Percentiles rank a stretch among this genome's conserved stretches.
Conservation (phyloP, 2,329 filamentous ascomycete species). For the Corniculantispora saksenae region DNA sequence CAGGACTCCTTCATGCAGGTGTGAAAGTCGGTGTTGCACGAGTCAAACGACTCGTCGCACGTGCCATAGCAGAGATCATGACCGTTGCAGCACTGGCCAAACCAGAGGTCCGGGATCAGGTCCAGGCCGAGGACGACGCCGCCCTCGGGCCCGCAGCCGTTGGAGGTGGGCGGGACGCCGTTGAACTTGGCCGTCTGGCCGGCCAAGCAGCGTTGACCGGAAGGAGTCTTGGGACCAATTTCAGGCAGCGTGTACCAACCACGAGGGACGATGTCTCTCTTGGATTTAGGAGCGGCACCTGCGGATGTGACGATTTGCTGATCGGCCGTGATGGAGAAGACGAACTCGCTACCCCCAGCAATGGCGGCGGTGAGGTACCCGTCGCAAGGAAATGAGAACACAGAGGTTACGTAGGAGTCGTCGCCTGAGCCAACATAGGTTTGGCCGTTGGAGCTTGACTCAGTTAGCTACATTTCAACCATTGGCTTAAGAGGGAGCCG, state of each 20-base stretch:
- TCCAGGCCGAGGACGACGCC: slow-evolving; percentile 13
- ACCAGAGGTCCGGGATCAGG: slow-evolving; percentile 10
- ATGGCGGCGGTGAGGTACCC: slow-evolving; percentile 9
- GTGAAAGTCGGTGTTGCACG: slow-evolving; percentile 9
- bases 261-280: slow-evolving; percentile 14
- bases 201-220: slow-evolving; percentile 7
- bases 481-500: background rate
- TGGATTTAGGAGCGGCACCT: background rate
- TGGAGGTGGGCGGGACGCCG: slow-evolving; percentile 4
- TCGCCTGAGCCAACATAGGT: slow-evolving; percentile 1
- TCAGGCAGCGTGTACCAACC: slow-evolving; percentile 11
- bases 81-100: slow-evolving; percentile 17
- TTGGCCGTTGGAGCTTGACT: slow-evolving; percentile 12
- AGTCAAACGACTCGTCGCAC: slow-evolving; percentile 11
- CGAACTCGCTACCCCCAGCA: slow-evolving; percentile 6
- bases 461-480: background rate
- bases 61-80: slow-evolving; percentile 16
- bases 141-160: slow-evolving; percentile 17
- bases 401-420: slow-evolving; percentile 10
- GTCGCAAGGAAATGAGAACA: slow-evolving; percentile 12
- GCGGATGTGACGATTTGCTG: background rate
- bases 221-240: background rate
- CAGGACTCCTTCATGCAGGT: slow-evolving; percentile 14
- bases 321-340: slow-evolving; percentile 11
- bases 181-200: slow-evolving; percentile 8